Base-by-base conservation (phyloP, 805 yeast genomes). In the Kuraishia borneana region DNA sequence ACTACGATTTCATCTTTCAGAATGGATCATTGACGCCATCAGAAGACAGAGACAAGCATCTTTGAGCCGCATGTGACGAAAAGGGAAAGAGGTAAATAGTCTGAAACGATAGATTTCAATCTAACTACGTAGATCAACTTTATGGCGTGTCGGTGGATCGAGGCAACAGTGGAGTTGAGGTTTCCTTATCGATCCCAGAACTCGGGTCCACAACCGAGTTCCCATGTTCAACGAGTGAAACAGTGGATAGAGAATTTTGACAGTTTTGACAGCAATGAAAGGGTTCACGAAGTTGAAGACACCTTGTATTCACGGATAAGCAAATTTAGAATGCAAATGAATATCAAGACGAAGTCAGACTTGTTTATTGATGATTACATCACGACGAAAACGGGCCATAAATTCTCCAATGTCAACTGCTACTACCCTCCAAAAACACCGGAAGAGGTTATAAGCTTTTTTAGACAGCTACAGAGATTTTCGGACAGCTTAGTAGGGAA, bases 1-100 rank as follows among this genome's bases (percentile, higher is more conserved):
- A 41, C 26, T 38, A 34, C 28, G 37, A 36, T 22, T 41, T 20
- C 29, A 16, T 32, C 18, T 32, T 32, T 32, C 30, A 19, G 16
- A 18, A 18, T 18, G 34, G 34, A 7, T 18, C 17, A 20, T 14
- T 32, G 13, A 25, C 28, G 12, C 28, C 28, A 13, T 13, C 13
- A 6, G 28, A 25, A 6, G 16, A 25, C 16, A 25, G 28, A 13
- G 13, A 7, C 7, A 8, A 21, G 10, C 23, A 10, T 10, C 23
- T 21, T 8, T 21, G 23, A 21, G n/a, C n/a, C n/a, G n/a, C n/a
- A n/a, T n/a, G n/a, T n/a, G n/a, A n/a, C n/a, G n/a, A n/a, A n/a
- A n/a, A n/a, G n/a, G n/a, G n/a, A n/a, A n/a, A n/a, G n/a, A n/a
- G n/a, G n/a, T n/a, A n/a, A n/a, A n/a, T n/a, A n/a, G n/a, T n/a